phyloP scores from a whole-genome alignment of 2,329 filamentous ascomycete species.

The Aspergillus japonicus region DNA sequence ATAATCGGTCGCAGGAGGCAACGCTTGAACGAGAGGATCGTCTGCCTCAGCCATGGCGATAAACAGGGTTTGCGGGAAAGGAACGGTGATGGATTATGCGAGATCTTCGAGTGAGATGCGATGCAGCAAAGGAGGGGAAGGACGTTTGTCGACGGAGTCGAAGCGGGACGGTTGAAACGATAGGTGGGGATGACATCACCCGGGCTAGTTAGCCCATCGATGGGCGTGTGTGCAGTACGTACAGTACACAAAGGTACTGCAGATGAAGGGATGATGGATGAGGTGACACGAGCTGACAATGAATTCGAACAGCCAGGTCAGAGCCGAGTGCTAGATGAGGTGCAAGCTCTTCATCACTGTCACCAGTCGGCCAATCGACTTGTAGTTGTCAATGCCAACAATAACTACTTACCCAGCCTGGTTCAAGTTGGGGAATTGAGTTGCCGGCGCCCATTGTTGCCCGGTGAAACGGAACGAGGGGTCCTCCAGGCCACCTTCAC shows the following conservation, averaged over 20 bases:
- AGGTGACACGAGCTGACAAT: not conserved
- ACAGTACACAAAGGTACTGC: too few species aligned
- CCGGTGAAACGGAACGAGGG: not conserved
- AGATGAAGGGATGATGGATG: too few species aligned
- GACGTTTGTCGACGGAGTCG: not conserved
- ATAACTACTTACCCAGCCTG: not conserved
- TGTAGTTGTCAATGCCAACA: not conserved
- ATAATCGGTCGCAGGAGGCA: conserved; percentile 63
- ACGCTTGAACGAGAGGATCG: conserved; percentile 56
- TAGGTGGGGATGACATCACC: not conserved
- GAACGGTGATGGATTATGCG: conserved; percentile 1
- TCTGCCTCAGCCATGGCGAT: conserved; percentile 32
- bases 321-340: not conserved
- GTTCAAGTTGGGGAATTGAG: not conserved
- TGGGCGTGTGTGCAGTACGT: too few species aligned
- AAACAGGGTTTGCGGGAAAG: conserved; percentile 4
- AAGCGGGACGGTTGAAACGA: conserved; percentile 1
- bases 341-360: not conserved
- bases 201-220: not conserved
- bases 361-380: not conserved
- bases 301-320: not conserved
- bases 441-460: not conserved
- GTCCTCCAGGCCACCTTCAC: not conserved
- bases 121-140: conserved; percentile 1
- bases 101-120: not conserved